phyloP scores from a whole-genome alignment of 306 rosid species.

The Clitoria ternatea region DNA sequence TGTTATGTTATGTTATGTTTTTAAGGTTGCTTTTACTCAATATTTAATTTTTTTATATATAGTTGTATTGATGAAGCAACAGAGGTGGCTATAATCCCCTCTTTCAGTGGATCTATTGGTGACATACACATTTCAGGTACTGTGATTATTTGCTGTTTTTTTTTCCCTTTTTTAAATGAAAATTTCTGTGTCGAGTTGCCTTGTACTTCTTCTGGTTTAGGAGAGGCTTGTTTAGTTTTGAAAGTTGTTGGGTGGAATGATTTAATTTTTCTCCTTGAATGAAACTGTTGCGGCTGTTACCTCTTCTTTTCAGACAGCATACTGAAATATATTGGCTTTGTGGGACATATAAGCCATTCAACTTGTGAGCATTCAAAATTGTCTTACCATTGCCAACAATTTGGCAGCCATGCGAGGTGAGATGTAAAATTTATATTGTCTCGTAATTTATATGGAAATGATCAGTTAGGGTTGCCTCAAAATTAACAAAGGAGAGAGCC shows the following conservation, averaged over 20 bases:
- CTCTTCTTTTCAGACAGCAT: slow-evolving; percentile 46
- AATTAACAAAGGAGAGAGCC: background rate
- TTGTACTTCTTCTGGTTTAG: slow-evolving; percentile 17
- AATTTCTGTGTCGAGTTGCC: slow-evolving; percentile 8
- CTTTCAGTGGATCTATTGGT: slow-evolving; percentile 55
- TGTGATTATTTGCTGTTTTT: background rate
- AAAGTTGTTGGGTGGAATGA: slow-evolving; percentile 2
- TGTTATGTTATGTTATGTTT: background rate
- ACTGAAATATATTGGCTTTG: slow-evolving; percentile 48
- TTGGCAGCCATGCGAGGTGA: slow-evolving; percentile 66
- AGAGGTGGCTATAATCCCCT: slow-evolving; percentile 59
- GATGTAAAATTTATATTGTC: background rate
- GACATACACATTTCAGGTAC: slow-evolving; percentile 71
- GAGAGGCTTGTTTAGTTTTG: slow-evolving; percentile 16
- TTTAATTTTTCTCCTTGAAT: slow-evolving; percentile 11
- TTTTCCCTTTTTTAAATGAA: background rate
- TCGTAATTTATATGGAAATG: slow-evolving; percentile 5
- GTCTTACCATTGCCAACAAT: slow-evolving; percentile 59
- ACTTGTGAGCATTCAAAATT: slow-evolving; percentile 45
- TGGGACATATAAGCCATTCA: slow-evolving; percentile 24
- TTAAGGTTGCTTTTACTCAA: slow-evolving; percentile 2
- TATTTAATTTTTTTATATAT: slow-evolving; percentile 27
- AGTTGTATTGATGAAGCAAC: slow-evolving; percentile 90
- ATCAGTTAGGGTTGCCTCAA: slow-evolving; percentile 13
- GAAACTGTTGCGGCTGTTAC: background rate